phyloP scores from a whole-genome alignment of 2,329 filamentous ascomycete species.

The Trichoderma sp. region DNA sequence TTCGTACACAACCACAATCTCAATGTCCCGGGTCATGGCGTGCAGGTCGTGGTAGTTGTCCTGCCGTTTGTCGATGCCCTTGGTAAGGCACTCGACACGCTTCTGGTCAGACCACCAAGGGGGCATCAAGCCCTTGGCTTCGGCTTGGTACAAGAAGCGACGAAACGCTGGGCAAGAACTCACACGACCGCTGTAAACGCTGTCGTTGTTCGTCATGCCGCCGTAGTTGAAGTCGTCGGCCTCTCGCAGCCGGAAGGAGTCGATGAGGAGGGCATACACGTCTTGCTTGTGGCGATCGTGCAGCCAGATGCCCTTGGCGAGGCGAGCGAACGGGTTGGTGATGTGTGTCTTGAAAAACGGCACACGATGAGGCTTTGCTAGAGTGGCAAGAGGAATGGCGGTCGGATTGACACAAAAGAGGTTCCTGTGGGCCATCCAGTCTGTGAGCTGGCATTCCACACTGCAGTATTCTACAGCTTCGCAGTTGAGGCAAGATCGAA shows the following conservation, averaged over 20 bases:
- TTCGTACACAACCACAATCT: constrained; percentile 7
- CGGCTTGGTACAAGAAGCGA: not conserved
- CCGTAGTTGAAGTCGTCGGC: not conserved
- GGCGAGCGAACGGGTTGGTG: not conserved
- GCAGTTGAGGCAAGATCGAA: not conserved
- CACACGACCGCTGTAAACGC: not conserved
- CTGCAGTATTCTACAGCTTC: not conserved
- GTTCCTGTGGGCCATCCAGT: constrained; percentile 3
- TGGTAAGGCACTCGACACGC: constrained; percentile 6
- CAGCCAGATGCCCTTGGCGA: constrained; percentile 2
- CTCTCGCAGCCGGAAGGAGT: constrained; percentile 12
- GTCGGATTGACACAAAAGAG: not conserved
- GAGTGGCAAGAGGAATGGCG: not conserved
- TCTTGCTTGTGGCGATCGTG: constrained; percentile 5
- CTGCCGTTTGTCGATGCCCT: not conserved
- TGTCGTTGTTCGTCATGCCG: not conserved
- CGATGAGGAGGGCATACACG: constrained; percentile 6
- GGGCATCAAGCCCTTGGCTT: constrained; percentile 1
- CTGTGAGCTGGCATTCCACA: not conserved
- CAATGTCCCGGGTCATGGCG: not conserved
- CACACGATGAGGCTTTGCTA: not conserved
- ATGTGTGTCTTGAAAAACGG: not conserved
- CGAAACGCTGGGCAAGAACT: not conserved
- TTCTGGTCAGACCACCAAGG: constrained; percentile 5
- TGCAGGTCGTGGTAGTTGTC: constrained; percentile 15